phyloP scores from a whole-genome alignment of 208 protist species.

The Angomonas desouzai region DNA sequence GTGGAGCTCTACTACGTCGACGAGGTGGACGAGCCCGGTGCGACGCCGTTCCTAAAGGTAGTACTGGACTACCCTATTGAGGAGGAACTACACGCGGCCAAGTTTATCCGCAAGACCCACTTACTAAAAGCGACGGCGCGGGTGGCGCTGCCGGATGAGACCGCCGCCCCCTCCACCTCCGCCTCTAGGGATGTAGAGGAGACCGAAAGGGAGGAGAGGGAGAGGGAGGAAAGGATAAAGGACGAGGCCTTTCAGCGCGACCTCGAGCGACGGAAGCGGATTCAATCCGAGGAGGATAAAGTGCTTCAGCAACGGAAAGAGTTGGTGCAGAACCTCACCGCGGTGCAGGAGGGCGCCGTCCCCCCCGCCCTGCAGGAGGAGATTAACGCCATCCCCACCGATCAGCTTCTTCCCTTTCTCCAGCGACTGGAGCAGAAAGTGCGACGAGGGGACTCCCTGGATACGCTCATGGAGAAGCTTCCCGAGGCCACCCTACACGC shows the following conservation, averaged over 20 bases:
- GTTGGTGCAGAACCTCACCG: slow-evolving; percentile 72
- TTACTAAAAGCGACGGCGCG: slow-evolving; percentile 49
- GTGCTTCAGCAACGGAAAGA: slow-evolving; percentile 65
- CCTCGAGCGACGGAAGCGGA: slow-evolving; percentile 24
- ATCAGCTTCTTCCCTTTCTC: slow-evolving; percentile 67
- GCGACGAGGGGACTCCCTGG: slow-evolving; percentile 69
- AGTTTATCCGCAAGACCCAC: slow-evolving; percentile 72
- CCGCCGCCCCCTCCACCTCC: slow-evolving; percentile 26
- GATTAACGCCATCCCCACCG: slow-evolving; percentile 63
- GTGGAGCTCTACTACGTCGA: slow-evolving; percentile 68
- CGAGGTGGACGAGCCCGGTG: slow-evolving; percentile 14
- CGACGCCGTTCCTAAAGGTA: slow-evolving; percentile 45
- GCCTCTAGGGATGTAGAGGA: slow-evolving; percentile 55
- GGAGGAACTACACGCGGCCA: slow-evolving; percentile 51
- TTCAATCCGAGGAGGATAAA: slow-evolving; percentile 43
- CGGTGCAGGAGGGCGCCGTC: slow-evolving; percentile 69
- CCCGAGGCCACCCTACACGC: slow-evolving; percentile 51
- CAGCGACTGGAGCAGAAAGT: slow-evolving; percentile 61
- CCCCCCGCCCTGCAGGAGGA: slow-evolving; percentile 70
- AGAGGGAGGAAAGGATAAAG: slow-evolving; percentile 19
- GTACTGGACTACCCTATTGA: slow-evolving; percentile 76
- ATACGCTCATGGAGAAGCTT: slow-evolving; percentile 79
- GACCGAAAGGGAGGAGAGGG: slow-evolving; percentile 65
- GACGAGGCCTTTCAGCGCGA: slow-evolving; percentile 30
- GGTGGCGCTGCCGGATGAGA: slow-evolving; percentile 78